These are phyloP conservation scores for Quillaja saponaria DNA, from an alignment of 306 rosid species.

Conservation along the genomic window DNA sequence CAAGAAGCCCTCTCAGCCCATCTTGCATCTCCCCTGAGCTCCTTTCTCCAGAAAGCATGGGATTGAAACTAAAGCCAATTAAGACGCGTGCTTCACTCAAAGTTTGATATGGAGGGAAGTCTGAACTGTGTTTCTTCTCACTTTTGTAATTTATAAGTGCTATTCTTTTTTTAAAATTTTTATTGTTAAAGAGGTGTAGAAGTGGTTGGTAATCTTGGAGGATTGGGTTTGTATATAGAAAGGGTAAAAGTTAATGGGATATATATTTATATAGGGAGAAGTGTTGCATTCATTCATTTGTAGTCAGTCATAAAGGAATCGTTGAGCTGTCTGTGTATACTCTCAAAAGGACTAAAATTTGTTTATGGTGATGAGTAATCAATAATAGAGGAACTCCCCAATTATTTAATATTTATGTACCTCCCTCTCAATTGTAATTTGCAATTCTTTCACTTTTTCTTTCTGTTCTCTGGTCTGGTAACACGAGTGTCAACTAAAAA, in stretches of 20 bases:
- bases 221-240: constrained; percentile 49
- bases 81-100: constrained; percentile 64
- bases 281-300: constrained; percentile 60
- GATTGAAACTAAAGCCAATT: constrained; percentile 85
- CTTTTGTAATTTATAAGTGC: constrained; percentile 33
- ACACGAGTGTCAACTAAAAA: background rate
- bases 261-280: constrained; percentile 33
- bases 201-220: constrained; percentile 30
- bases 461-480: background rate
- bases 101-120: constrained; percentile 28
- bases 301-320: constrained; percentile 53
- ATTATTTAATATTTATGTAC: constrained; percentile 1
- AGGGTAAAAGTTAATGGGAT: constrained; percentile 23
- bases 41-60: constrained; percentile 97
- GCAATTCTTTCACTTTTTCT: background rate
- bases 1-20: constrained; percentile 82
- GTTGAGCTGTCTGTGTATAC: constrained; percentile 50
- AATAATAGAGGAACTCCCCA: constrained; percentile 38
- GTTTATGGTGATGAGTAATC: constrained; percentile 49
- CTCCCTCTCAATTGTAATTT: background rate
- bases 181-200: constrained; percentile 30
- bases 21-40: constrained; percentile 92
- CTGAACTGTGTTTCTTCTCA: constrained; percentile 10
- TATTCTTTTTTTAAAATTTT: constrained; percentile 29
- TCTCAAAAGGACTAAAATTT: constrained; percentile 26